phyloP scores from a whole-genome alignment of 768 basidiomycete genomes.

The Russula compacta region DNA sequence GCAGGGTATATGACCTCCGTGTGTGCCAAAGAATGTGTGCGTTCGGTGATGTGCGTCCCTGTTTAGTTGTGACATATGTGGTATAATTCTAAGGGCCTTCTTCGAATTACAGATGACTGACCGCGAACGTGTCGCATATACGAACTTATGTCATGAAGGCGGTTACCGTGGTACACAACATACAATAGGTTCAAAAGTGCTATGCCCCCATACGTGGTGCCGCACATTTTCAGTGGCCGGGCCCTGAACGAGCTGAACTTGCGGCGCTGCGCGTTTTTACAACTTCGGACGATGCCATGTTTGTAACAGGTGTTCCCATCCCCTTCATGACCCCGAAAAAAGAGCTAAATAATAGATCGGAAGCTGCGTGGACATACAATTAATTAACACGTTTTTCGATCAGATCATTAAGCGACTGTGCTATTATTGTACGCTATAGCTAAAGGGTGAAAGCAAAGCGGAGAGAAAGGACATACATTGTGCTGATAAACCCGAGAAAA shows the following conservation, averaged over 20 bases:
- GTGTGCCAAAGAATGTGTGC: not conserved
- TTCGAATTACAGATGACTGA: not conserved
- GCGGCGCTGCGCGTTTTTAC: not conserved
- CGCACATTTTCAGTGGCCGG: not conserved
- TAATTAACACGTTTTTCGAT: not conserved
- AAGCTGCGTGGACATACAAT: not conserved
- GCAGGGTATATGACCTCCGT: not conserved
- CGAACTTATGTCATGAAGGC: not conserved
- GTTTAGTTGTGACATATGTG: not conserved
- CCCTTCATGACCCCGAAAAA: not conserved
- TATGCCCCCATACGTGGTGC: not conserved
- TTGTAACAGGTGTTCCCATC: not conserved
- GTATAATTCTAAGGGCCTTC: not conserved
- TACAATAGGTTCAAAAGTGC: not conserved
- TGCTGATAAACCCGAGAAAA: not conserved
- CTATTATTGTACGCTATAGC: not conserved
- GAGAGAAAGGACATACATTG: not conserved
- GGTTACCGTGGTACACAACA: not conserved
- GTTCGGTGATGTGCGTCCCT: not conserved
- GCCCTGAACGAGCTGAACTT: not conserved
- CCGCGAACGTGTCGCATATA: not conserved
- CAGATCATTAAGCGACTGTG: not conserved
- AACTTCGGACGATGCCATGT: not conserved
- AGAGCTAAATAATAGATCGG: not conserved
- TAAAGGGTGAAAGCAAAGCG: not conserved